A percentile compares a stretch with the other conserved stretches of the same genome.
Evolutionary conservation across 441 rosid genomes (phyloP).

Genomic region (Bruguiera hainesii): DNA sequence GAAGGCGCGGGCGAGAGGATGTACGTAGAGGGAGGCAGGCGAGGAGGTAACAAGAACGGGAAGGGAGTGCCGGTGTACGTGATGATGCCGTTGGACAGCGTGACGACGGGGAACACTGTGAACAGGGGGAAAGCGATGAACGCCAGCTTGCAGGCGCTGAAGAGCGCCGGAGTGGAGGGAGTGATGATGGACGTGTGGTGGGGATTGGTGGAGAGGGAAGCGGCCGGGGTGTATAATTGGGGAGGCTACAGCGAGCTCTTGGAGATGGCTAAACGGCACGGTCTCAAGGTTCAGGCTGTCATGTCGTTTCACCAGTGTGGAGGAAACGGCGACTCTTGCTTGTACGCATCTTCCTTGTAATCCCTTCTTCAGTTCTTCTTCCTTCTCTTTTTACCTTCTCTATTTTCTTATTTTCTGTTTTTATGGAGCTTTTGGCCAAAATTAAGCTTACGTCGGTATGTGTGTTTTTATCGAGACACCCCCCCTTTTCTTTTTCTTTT

Average conservation of each 20-base stretch:
- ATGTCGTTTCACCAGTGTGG: conserved; percentile 99
- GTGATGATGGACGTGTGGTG: conserved; percentile 97
- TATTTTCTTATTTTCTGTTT: background rate
- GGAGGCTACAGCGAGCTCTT: conserved; percentile 79
- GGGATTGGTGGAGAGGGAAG: conserved; percentile 93
- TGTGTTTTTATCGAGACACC: too few species aligned
- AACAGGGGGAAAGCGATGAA: conserved; percentile 88
- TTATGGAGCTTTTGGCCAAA: too few species aligned
- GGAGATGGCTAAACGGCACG: conserved; percentile 82
- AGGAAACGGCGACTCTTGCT: conserved; percentile 93
- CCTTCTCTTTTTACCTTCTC: background rate
- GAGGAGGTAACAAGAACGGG: conserved; percentile 28
- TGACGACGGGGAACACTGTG: conserved; percentile 65
- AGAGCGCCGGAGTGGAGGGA: conserved; percentile 94
- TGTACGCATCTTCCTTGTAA: conserved; percentile 33
- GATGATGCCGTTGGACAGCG: conserved; percentile 98
- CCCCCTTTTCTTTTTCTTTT: background rate
- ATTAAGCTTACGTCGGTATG: too few species aligned
- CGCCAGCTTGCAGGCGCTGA: conserved; percentile 84
- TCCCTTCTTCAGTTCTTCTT: too few species aligned
- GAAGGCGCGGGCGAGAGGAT: conserved; percentile 26
- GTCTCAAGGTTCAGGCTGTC: conserved; percentile 90
- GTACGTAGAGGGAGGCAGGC: conserved; percentile 32
- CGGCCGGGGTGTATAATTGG: conserved; percentile 83
- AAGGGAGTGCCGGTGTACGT: conserved; percentile 86